Percentiles rank a stretch among this genome's conserved stretches.
Conservation (phyloP, 2,329 filamentous ascomycete species). For the Pyrenochaeta sp. region DNA sequence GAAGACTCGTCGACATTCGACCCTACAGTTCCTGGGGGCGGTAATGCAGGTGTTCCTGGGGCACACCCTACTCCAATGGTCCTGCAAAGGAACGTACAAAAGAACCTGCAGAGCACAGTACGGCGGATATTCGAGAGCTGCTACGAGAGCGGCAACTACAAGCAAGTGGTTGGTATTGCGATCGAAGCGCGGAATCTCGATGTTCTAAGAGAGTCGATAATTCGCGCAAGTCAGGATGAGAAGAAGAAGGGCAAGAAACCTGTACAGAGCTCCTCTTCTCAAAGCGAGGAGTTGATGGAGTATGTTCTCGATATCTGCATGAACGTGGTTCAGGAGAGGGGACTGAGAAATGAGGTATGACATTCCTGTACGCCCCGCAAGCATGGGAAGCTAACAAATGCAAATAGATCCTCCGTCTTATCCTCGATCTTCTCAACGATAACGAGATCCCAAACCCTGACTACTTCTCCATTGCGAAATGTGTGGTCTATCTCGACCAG, state of each 20-base stretch:
- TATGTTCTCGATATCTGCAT: conserved; percentile 96
- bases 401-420: conserved; percentile 79
- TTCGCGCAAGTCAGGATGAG: conserved; percentile 87
- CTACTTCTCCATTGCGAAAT: conserved; percentile 98
- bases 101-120: conserved; percentile 82
- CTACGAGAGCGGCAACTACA: conserved; percentile 84
- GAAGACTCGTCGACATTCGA: conserved; percentile 72
- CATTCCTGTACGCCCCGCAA: background rate
- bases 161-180: conserved; percentile 95
- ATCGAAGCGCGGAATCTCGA: conserved; percentile 93
- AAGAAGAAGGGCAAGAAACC: conserved; percentile 70
- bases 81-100: conserved; percentile 76
- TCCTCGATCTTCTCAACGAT: conserved; percentile 93
- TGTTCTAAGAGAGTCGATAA: conserved; percentile 84
- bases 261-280: conserved; percentile 61
- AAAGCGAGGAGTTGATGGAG: conserved; percentile 93
- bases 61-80: conserved; percentile 69
- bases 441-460: conserved; percentile 92
- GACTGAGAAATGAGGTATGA: conserved; percentile 74
- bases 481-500: conserved; percentile 93
- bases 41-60: conserved; percentile 62
- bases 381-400: conserved; percentile 19
- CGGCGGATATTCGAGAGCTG: conserved; percentile 92
- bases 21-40: conserved; percentile 63
- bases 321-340: conserved; percentile 94